phyloP scores from a whole-genome alignment of 805 yeast species.

The Starmerella kuoi region DNA sequence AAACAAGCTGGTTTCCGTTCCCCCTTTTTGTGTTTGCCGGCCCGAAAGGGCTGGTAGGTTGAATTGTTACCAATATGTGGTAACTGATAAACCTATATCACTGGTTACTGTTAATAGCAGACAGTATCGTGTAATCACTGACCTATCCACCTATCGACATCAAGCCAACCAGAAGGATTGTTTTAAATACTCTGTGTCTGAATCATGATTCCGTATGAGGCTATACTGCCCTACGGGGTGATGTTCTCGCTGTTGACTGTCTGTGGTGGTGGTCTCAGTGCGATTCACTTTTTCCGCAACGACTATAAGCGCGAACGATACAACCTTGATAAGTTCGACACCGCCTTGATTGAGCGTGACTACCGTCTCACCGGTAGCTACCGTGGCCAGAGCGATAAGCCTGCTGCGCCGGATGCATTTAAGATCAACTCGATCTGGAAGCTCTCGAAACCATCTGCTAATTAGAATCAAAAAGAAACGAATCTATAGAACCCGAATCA shows the following conservation, averaged over 20 bases:
- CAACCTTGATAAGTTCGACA: conserved; percentile 44
- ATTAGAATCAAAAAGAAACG: conserved; percentile 6
- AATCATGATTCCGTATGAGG: conserved; percentile 62
- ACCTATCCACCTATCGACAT: too few species aligned
- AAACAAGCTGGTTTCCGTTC: too few species aligned
- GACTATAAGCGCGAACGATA: conserved; percentile 44
- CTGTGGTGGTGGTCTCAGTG: conserved; percentile 42
- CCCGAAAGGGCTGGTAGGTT: too few species aligned
- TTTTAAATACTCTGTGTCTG: too few species aligned
- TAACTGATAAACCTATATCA: too few species aligned
- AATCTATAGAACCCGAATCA: too few species aligned
- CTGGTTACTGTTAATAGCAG: too few species aligned
- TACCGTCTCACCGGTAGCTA: conserved; percentile 59
- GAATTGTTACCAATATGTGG: too few species aligned
- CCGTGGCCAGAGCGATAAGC: conserved; percentile 54
- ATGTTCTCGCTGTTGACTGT: conserved; percentile 40
- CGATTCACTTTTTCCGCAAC: conserved; percentile 35
- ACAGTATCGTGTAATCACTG: too few species aligned
- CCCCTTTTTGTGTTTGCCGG: too few species aligned
- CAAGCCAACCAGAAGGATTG: too few species aligned
- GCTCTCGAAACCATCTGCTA: conserved; percentile 21
- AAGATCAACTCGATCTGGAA: conserved; percentile 50
- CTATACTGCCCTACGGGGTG: conserved; percentile 47
- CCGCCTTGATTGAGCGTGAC: conserved; percentile 54
- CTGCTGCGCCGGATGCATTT: conserved; percentile 66